Evolutionary conservation across 1,284 basidiomycete genomes (phyloP), one percentile per base, ranked within the genome.

Genomic region (Neonothopanus nambi): DNA sequence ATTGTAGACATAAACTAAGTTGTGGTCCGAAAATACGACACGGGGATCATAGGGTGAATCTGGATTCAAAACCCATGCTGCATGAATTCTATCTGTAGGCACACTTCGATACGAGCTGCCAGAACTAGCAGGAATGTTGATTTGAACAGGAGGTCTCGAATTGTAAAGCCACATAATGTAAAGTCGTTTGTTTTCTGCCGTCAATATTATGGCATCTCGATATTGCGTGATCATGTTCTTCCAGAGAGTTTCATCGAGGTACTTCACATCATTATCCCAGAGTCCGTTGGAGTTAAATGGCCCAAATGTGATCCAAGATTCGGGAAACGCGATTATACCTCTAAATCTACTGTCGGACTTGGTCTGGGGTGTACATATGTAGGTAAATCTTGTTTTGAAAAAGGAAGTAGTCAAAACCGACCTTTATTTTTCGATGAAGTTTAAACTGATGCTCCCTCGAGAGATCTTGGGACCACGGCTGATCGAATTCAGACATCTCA

Each of bases 41-140:
- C 87, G 65, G 9, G 86, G 85, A 18, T 82, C 73, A 11, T 76
- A 69, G 2, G 77, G 77, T 0, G 64, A 55, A 11, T 64, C 51
- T n/a, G 70, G 68, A 54, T 69, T 71, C 47, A 89, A 60, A 8
- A 77, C 77, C 87, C 87, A 89, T 41, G 79, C 79, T 46, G 83
- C 72, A 24, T 66, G 65, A 18, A 72, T 66, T 24, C 39, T 50
- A 33, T 61, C 59, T 20, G 38, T 48, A 12, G 49, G 41, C 4
- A 49, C 4, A n/a, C 6, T 21, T 36, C 41, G 38, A 18, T 21
- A 23, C 36, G 52, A 37, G 13, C 40, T 18, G 26, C 43, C 11
- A 23, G 44, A 20, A 45, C 57, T 44, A 33, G 54, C 39, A 47
- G 71, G 68, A 23, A 75, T 60, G 39, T 69, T 70, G 40, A 77